Evolutionary conservation across 1,139 yeast genomes (phyloP), one percentile per base, ranked within the genome.

Genomic region (Groenewaldozyma auringiensis): DNA sequence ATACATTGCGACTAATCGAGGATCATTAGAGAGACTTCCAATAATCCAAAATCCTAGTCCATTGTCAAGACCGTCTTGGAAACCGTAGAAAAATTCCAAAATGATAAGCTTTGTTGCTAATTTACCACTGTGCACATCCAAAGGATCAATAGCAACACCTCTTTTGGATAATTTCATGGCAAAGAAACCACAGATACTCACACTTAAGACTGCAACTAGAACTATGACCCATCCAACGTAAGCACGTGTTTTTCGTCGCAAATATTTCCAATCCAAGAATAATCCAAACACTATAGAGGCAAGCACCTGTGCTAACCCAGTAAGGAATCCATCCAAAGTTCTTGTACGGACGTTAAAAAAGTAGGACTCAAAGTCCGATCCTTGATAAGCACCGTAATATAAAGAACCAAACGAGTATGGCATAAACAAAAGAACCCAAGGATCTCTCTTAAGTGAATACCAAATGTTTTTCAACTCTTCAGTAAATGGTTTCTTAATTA

Each of bases 311-410:
- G 75, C 62, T 46, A 72, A 58, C 78, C 81, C 76, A 60, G 75
- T 76, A 45, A 77, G 69, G 44, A 74, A 65, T 8, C 78, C 74
- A 63, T 76, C 75, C 54, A 76, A 67, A 4, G 81, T 72, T 59
- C 81, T 68, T 14, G 80, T 73, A 60, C 79, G 66, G 43, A 75
- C 62, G 56, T 71, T 74, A 61, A 76, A 76, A 50, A 73, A 67
- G 25, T 72, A 74, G 34, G 74, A 75, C 56, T 75, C 75, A 56
- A 72, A 67, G 52, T 73, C 74, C 54, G 73, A 74, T 51, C 72
- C 74, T 58, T 76, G 80, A 38, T 79, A 76, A 36, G 81, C 73
- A 64, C 74, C 74, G 61, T 75, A 76, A 77, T 78, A 76, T 63
- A 76, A 75, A 22, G 80, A 74, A 11, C 78, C 71, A 52, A 75